These are phyloP conservation scores for Saturnispora saitoi DNA, from an alignment of 805 yeast species.

Conservation along the genomic window DNA sequence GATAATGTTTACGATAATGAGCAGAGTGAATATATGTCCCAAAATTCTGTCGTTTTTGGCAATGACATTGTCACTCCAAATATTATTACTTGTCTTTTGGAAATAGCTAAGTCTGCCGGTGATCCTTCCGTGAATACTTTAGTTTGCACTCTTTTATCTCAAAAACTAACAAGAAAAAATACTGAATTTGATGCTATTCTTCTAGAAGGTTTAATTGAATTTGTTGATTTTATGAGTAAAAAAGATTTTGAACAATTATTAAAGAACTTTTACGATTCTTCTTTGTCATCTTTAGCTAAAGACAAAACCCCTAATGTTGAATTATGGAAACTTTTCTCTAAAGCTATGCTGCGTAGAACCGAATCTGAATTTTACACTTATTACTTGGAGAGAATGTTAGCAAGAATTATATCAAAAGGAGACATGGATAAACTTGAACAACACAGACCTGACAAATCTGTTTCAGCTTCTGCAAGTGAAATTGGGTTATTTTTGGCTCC, in stretches of 20 bases:
- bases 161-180: constrained; percentile 48
- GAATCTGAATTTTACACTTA: constrained; percentile 41
- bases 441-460: constrained; percentile 70
- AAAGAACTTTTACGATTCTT: constrained; percentile 45
- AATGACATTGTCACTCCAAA: constrained; percentile 43
- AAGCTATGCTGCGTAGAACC: constrained; percentile 24
- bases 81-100: constrained; percentile 58
- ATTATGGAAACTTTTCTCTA: constrained; percentile 42
- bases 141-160: constrained; percentile 74
- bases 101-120: constrained; percentile 55
- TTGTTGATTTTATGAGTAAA: constrained; percentile 54
- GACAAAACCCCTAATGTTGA: constrained; percentile 27
- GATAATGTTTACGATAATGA: constrained; percentile 23
- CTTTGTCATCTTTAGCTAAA: constrained; percentile 34
- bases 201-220: constrained; percentile 51
- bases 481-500: constrained; percentile 61
- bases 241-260: constrained; percentile 60
- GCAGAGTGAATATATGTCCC: constrained; percentile 9
- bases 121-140: constrained; percentile 69
- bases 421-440: constrained; percentile 66
- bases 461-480: constrained; percentile 60
- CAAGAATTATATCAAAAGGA: constrained; percentile 64
- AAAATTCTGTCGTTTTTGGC: constrained; percentile 17
- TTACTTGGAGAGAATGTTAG: constrained; percentile 59
- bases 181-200: constrained; percentile 47